Conservation (phyloP, 140 eudicot species). For the Artemisia princeps region DNA sequence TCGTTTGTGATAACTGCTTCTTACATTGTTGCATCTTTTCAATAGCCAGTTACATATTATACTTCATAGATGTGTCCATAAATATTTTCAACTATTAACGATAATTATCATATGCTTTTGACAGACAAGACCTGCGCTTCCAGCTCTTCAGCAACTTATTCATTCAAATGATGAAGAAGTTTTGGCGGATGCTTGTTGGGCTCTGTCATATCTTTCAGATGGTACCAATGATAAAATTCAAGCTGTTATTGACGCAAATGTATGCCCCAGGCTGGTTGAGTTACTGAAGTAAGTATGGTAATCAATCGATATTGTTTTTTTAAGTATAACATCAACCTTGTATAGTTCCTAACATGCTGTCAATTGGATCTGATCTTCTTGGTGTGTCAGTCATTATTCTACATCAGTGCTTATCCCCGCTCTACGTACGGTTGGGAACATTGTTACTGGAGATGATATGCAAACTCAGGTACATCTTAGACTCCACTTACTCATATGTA, state of each 20-base stretch:
- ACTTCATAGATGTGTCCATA: not conserved
- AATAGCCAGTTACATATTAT: not conserved
- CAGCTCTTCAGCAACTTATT: constrained; percentile 49
- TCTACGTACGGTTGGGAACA: constrained; percentile 77
- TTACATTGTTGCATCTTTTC: not conserved
- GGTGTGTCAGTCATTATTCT: constrained; percentile 8
- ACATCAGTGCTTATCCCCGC: constrained; percentile 49
- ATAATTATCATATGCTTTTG: constrained; percentile 13
- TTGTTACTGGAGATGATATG: constrained; percentile 78
- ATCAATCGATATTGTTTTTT: not conserved
- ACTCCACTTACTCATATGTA: not conserved
- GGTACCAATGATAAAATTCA: constrained; percentile 17
- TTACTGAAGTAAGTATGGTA: constrained; percentile 36
- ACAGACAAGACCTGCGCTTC: constrained; percentile 62
- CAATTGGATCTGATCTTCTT: not conserved
- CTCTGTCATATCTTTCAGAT: constrained; percentile 39
- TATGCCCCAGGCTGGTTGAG: constrained; percentile 16
- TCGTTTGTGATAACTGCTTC: constrained; percentile 5
- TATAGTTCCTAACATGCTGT: not conserved
- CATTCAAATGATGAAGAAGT: constrained; percentile 15
- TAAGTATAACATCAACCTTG: not conserved
- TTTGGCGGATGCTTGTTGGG: constrained; percentile 52
- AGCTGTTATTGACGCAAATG: constrained; percentile 12
- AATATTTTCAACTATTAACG: not conserved
- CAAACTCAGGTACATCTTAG: constrained; percentile 64